Evolutionary conservation across 2,329 filamentous ascomycete genomes (phyloP), one percentile per base, ranked within the genome.

Genomic region (Plectosphaerella cucumerina): DNA sequence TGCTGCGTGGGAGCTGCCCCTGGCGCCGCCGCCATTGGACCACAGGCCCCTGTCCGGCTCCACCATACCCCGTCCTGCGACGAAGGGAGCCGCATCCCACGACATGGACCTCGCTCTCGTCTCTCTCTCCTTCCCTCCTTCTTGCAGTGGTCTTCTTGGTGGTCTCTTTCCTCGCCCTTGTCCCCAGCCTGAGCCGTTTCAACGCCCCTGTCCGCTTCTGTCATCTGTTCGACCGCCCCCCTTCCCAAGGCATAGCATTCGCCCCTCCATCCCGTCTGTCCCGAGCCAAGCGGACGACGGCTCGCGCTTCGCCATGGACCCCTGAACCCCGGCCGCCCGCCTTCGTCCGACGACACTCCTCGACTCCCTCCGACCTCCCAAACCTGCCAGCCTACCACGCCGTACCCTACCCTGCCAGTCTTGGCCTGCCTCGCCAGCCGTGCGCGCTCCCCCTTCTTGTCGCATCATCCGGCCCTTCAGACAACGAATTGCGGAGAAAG

Each of bases 81-180:
- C 66, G 54, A 59, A 54, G 60, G 58, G 63, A 67, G 65, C 66
- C 65, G 65, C 65, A 68, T 55, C 26, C 21, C 14, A n/a, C 44
- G 44, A 49, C 47, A 39, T 23, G 12, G 10, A n/a, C 12, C n/a
- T 8, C 20, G 21, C 11, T 23, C 20, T 26, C 12, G 22, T 11
- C 21, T 44, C 15, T 33, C 18, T 11, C 33, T 10, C 44, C 31
- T 47, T 17, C 21, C 37, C 50, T 33, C 47, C 44, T 50, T 44
- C 39, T 44, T n/a, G n/a, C n/a, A n/a, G n/a, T n/a, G n/a, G n/a
- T n/a, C 21, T 18, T 23, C 10, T 47, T 21, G 6, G 11, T 52
- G 26, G 33, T 18, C 35, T 11, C 26, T 21, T 18, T 12, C 18
- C 37, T 33, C 18, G 44, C 17, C 35, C 21, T 17, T 11, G 26